Conservation (phyloP, 108 stramenopile genomes). For the Nitzschia putrida region DNA sequence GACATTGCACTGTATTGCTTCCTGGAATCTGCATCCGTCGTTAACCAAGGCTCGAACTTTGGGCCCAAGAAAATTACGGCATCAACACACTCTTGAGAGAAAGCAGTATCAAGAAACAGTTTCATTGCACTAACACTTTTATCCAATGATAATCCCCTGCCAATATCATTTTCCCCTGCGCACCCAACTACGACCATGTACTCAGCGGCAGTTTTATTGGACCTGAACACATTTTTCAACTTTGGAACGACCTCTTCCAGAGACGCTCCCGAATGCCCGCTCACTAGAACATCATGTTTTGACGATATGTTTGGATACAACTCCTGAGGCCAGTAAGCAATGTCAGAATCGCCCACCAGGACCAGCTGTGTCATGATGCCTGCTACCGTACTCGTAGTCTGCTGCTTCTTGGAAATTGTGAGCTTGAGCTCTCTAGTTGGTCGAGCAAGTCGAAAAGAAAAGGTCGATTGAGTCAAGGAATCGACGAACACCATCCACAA, state of each 20-base stretch:
- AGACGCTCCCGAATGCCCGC: constrained; percentile 42
- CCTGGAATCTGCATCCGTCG: constrained; percentile 49
- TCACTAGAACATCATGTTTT: background rate
- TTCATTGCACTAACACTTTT: constrained; percentile 22
- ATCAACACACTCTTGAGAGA: constrained; percentile 22
- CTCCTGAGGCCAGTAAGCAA: constrained; percentile 65
- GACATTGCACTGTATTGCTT: constrained; percentile 68
- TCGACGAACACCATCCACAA: no score
- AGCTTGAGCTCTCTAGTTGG: no score
- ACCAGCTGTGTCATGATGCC: constrained; percentile 19
- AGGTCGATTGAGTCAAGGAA: no score
- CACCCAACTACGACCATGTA: constrained; percentile 61
- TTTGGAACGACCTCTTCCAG: constrained; percentile 36
- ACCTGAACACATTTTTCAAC: background rate
- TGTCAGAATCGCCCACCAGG: constrained; percentile 74
- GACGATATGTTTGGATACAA: constrained; percentile 35
- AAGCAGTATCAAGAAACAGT: constrained; percentile 38
- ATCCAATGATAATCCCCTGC: constrained; percentile 44
- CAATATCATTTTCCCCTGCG: constrained; percentile 83
- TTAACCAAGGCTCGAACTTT: constrained; percentile 84
- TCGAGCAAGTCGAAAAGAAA: no score
- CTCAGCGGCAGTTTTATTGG: background rate
- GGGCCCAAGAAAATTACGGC: constrained; percentile 73
- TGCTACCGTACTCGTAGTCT: no score
- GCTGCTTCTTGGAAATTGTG: no score